phyloP scores from a whole-genome alignment of 495 filamentous ascomycete species.

The Aspergillus homomorphus region DNA sequence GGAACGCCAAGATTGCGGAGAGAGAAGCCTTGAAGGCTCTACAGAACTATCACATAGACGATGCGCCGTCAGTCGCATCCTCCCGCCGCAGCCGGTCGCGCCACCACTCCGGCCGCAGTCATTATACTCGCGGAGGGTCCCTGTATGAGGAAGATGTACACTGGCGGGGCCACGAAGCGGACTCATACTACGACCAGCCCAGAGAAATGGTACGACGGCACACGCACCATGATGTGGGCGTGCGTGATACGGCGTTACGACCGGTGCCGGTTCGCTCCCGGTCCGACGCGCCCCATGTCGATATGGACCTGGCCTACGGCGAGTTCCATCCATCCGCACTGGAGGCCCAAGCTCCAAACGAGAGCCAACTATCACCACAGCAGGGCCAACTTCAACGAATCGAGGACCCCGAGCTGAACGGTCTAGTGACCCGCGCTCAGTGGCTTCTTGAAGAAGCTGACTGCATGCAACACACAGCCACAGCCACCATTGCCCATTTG shows the following conservation, averaged over 20 bases:
- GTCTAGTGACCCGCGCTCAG: constrained; percentile 66
- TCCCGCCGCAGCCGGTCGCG: constrained; percentile 42
- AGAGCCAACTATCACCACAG: constrained; percentile 26
- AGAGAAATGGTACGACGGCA: constrained; percentile 44
- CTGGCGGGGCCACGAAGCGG: constrained; percentile 18
- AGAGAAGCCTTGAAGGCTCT: constrained; percentile 48
- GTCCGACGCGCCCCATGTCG: constrained; percentile 58
- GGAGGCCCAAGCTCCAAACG: too few relatives aligned
- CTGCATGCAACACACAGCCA: constrained; percentile 81
- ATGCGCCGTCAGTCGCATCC: constrained; percentile 43
- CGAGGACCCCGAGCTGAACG: constrained; percentile 58
- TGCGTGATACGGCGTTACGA: constrained; percentile 28
- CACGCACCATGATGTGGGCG: constrained; percentile 39
- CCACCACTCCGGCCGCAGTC: constrained; percentile 33
- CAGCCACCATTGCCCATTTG: constrained; percentile 76
- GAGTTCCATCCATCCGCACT: constrained; percentile 41
- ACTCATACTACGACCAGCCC: constrained; percentile 22
- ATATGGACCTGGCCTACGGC: constrained; percentile 89
- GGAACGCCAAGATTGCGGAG: constrained; percentile 54
- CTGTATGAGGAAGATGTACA: constrained; percentile 37
- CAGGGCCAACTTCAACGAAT: constrained; percentile 22
- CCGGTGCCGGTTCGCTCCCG: constrained; percentile 33
- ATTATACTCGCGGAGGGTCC: constrained; percentile 22
- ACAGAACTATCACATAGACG: constrained; percentile 48
- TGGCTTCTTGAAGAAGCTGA: constrained; percentile 76